phyloP scores from a whole-genome alignment of 139 green algal species.

The Astrephomene gubernaculifera region DNA sequence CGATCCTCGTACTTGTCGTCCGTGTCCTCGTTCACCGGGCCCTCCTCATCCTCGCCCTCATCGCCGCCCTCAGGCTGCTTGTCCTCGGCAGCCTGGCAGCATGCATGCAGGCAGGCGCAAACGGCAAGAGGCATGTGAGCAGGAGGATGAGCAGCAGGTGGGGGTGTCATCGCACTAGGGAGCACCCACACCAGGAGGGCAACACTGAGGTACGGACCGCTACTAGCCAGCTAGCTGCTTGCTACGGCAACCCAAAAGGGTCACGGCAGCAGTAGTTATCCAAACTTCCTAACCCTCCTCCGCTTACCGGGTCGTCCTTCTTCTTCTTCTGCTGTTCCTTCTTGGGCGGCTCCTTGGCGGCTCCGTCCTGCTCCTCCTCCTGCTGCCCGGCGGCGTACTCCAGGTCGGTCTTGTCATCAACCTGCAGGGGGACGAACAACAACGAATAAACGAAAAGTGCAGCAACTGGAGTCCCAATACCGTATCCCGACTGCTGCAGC shows the following conservation, averaged over 20 bases:
- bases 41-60: constrained; percentile 64
- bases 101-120: background rate
- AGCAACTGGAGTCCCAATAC: background rate
- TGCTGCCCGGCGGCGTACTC: constrained; percentile 78
- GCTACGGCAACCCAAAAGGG: no score
- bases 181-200: background rate
- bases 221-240: no score
- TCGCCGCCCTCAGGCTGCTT: constrained; percentile 54
- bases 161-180: no score
- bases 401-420: constrained; percentile 80
- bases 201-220: background rate
- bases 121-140: background rate
- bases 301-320: constrained; percentile 39
- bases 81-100: constrained; percentile 40
- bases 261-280: background rate
- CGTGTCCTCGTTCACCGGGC: constrained; percentile 54
- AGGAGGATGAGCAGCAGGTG: background rate
- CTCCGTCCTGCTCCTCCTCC: constrained; percentile 57
- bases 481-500: no score
- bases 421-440: no score
- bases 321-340: constrained; percentile 54
- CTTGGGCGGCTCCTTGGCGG: constrained; percentile 35
- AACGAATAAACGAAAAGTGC: no score
- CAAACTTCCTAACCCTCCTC: background rate
- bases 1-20: constrained; percentile 55